Evolutionary conservation across 257 asterid genomes (phyloP).

Genomic region (Gentiana straminea): DNA sequence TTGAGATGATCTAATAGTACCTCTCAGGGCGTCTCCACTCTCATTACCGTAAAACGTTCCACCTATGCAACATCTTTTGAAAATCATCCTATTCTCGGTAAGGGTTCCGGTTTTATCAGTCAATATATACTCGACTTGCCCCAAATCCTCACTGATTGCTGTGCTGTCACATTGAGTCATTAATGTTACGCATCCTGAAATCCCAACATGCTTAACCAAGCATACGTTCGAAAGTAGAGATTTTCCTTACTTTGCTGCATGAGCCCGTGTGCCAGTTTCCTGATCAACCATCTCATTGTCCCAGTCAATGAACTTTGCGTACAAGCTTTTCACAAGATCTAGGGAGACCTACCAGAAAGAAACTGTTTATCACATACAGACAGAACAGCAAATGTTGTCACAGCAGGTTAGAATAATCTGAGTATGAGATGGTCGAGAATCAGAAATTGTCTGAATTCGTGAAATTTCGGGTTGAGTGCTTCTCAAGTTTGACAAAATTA

Average conservation of each 20-base stretch:
- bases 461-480: no score
- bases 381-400: no score
- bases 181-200: slow-evolving; percentile 11
- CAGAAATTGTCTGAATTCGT: no score
- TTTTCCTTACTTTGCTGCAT: slow-evolving; percentile 78
- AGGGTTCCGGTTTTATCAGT: slow-evolving; percentile 99
- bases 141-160: slow-evolving; percentile 99
- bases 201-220: not conserved
- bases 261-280: slow-evolving; percentile 66
- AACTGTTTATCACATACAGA: not conserved
- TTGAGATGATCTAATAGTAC: slow-evolving; percentile 21
- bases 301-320: slow-evolving; percentile 97
- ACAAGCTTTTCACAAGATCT: slow-evolving; percentile 92
- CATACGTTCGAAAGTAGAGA: slow-evolving; percentile 10
- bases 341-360: slow-evolving; percentile 57
- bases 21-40: slow-evolving; percentile 72
- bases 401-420: no score
- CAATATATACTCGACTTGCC: slow-evolving; percentile 98
- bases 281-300: slow-evolving; percentile 88
- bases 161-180: slow-evolving; percentile 64
- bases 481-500: no score
- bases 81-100: slow-evolving; percentile 92
- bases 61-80: slow-evolving; percentile 77
- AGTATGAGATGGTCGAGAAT: no score
- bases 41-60: slow-evolving; percentile 87